Evolutionary conservation across 2,329 filamentous ascomycete species (phyloP).

Genomic region (Sporothrix curviconia): DNA sequence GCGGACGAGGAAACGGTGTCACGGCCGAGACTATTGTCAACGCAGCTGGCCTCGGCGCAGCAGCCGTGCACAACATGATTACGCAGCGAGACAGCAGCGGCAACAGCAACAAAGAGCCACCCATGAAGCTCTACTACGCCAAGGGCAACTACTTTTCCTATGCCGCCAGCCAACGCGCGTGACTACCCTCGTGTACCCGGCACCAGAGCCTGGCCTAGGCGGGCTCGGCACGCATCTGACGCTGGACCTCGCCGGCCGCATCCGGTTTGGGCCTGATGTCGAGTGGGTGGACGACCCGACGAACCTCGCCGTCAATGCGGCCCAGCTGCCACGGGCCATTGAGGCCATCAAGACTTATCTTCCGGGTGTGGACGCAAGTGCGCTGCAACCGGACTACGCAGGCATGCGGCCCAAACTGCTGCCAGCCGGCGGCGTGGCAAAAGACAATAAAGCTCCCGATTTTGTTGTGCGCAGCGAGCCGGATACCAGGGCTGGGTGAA

Average conservation of each 20-base stretch:
- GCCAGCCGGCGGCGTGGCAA: constrained; percentile 38
- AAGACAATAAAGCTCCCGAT: constrained; percentile 74
- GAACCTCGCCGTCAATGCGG: constrained; percentile 61
- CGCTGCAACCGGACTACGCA: constrained; percentile 75
- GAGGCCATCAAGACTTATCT: constrained; percentile 73
- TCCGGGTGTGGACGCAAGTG: constrained; percentile 60
- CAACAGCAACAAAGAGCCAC: constrained; percentile 35
- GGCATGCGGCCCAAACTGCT: constrained; percentile 85
- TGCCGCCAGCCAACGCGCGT: constrained; percentile 52
- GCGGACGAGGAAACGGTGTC: constrained; percentile 42
- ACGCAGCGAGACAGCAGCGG: constrained; percentile 37
- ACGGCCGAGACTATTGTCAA: constrained; percentile 76
- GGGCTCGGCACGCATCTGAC: constrained; percentile 92
- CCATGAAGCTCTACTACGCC: constrained; percentile 64
- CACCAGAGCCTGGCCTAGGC: constrained; percentile 70
- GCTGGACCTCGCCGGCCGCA: constrained; percentile 73
- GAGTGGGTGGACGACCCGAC: constrained; percentile 75
- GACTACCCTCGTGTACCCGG: constrained; percentile 77
- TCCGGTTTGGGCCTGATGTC: constrained; percentile 91
- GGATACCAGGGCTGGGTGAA: constrained; percentile 77
- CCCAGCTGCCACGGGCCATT: constrained; percentile 59
- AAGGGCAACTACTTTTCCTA: constrained; percentile 97
- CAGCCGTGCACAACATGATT: constrained; percentile 74
- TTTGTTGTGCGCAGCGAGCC: constrained; percentile 75
- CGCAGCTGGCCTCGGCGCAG: constrained; percentile 74